phyloP scores from a whole-genome alignment of 169 alveolate genomes.

The Plasmodium chabaudi region DNA sequence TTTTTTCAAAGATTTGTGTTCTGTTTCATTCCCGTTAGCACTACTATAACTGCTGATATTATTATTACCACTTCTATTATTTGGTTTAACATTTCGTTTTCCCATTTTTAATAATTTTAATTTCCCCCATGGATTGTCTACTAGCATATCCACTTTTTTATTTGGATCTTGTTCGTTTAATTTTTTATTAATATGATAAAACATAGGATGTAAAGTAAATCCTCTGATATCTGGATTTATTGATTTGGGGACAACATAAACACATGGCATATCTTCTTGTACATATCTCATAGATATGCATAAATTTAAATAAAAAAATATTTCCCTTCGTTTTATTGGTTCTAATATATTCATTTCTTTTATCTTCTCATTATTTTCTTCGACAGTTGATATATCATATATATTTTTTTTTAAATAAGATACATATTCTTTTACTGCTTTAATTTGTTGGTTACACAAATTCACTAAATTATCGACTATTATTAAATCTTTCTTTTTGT shows the following conservation, averaged over 20 bases:
- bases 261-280: constrained; percentile 36
- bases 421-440: constrained; percentile 48
- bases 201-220: constrained; percentile 73
- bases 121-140: constrained; percentile 56
- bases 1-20: not conserved
- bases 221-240: constrained; percentile 67
- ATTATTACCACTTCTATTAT: constrained; percentile 7
- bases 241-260: constrained; percentile 5
- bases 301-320: constrained; percentile 62
- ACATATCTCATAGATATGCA: constrained; percentile 52
- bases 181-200: constrained; percentile 67
- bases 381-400: constrained; percentile 37
- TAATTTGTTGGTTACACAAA: constrained; percentile 46
- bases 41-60: not conserved
- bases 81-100: constrained; percentile 18
- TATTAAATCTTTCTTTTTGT: constrained; percentile 37
- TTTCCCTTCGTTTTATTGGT: constrained; percentile 71
- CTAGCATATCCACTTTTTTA: constrained; percentile 3
- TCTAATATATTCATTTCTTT: constrained; percentile 68
- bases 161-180: constrained; percentile 17
- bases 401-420: constrained; percentile 48
- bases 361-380: constrained; percentile 56
- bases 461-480: constrained; percentile 46
- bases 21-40: constrained; percentile 3
- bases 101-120: constrained; percentile 57